Evolutionary conservation across 2,329 filamentous ascomycete genomes (phyloP).

Genomic region (Exophiala mesophila): DNA sequence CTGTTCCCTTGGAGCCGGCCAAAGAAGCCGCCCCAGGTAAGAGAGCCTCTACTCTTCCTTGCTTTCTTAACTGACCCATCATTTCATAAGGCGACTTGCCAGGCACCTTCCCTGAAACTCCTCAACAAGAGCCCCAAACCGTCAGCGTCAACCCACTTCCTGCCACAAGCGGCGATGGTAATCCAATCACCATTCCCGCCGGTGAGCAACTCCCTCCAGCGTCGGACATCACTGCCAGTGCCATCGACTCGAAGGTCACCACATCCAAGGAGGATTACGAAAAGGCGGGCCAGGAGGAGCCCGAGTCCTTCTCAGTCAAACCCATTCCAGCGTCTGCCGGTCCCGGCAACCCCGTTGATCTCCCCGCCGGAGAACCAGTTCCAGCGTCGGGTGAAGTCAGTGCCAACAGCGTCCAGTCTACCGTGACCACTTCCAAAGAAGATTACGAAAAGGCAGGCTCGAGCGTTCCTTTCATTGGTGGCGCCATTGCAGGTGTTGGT

Average conservation of each 20-base stretch:
- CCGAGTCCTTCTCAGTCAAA: slow-evolving; percentile 40
- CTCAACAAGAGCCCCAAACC: slow-evolving; percentile 46
- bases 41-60: background rate
- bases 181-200: slow-evolving; percentile 33
- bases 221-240: slow-evolving; percentile 57
- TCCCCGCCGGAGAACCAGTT: slow-evolving; percentile 75
- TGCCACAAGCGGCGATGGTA: slow-evolving; percentile 50
- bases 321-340: slow-evolving; percentile 56
- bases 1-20: slow-evolving; percentile 31
- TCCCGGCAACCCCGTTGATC: slow-evolving; percentile 70
- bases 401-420: slow-evolving; percentile 65
- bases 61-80: too few species aligned
- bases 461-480: slow-evolving; percentile 40
- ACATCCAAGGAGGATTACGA: slow-evolving; percentile 66
- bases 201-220: slow-evolving; percentile 71
- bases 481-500: slow-evolving; percentile 39
- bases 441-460: slow-evolving; percentile 75
- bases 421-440: slow-evolving; percentile 65
- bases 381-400: slow-evolving; percentile 58
- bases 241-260: slow-evolving; percentile 60
- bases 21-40: slow-evolving; percentile 25
- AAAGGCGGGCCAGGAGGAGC: slow-evolving; percentile 13
- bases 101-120: slow-evolving; percentile 69
- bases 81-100: slow-evolving; percentile 45
- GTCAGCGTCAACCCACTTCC: slow-evolving; percentile 49